Base-by-base conservation (phyloP, 306 rosid species). In the Canavalia ensiformis region DNA sequence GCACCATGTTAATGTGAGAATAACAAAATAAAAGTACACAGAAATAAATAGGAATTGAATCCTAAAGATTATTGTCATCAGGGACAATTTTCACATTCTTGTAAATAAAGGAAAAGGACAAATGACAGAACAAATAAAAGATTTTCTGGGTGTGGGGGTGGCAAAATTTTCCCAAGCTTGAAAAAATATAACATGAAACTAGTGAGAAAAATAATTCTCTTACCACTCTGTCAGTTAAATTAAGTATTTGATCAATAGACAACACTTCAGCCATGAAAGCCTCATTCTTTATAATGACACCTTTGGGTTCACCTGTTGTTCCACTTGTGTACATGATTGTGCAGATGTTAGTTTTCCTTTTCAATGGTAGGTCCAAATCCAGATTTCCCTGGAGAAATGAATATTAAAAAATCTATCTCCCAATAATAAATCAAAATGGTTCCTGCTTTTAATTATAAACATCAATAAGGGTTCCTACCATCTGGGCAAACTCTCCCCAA, bases 291-390 rank as follows among this genome's bases (percentile, higher is more conserved):
- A 95, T 88, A 66, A 91, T 85, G 37, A 91, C 99, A 9, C 99
- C 97, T 86, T 95, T 93, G n/a, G 99, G 98, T 85, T 93, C 99
- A 11, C 97, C 97, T 0, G 99, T 95, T 7, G 97, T 95, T 85
- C 99, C 99, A 85, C 99, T 95, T 29, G 99, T 95, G 59, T 95
- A 93, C 97, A 93, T 95, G 83, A 95, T 88, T 63, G 96, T 89
- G 91, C 95, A 90, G 47, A 89, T 83, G 68, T 87, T 68, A 28
- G 76, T 86, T 85, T 84, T 93, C 83, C 57, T 89, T 83, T 89
- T 93, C 29, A 62, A 41, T 60, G 99, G 98, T 35, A 89, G 86
- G 78, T 91, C 93, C 39, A 56, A 74, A 66, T 82, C 91, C 73
- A 81, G 33, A 86, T 75, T 86, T 76, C 97, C 97, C 98, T 95